Evolutionary conservation across 192 early-diverging fungal species (phyloP), one percentile per base, ranked within the genome.

Genomic region (Coemansia sp.): DNA sequence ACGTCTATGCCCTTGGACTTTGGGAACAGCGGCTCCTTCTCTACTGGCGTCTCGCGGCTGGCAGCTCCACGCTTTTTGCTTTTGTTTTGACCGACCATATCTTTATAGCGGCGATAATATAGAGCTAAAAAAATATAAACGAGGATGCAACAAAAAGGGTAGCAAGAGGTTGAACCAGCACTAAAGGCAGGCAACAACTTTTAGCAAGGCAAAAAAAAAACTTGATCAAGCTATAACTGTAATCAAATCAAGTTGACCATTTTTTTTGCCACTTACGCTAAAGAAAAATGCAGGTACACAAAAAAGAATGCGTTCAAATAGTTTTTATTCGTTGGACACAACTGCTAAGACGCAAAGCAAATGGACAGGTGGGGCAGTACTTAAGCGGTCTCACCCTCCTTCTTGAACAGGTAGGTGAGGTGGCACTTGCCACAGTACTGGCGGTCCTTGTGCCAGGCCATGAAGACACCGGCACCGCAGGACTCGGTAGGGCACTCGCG

Each of bases 401-500:
- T 90, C 88, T 92, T 91, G 89, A 94, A 95, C 83, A 96, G 90
- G 85, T 95, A 97, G 77, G 96, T 98, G 73, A 97, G 85, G 73
- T 93, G 91, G 86, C 96, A 98, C 79, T 91, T 87, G 83, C 95
- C 95, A 84, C 95, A 98, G 95, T 97, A 96, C 85, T 99, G 97
- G 80, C 95, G 94, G 77, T 99, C 94, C 78, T 89, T 87, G 90
- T 98, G 96, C 91, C 87, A 92, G 76, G 97, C 96, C 95, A 98
- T 98, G 86, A 99, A 99, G 84, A 98, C 90, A 89, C 96, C 97
- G 63, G 97, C 96, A 82, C 97, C 97, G 87, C 97, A 99, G 62
- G 93, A 92, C 73, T 86, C 87, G 86, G 79, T 92, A 78, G 97
- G 96, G 89, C 97, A 99, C 89, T 99, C 97, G 80, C 97, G 95